phyloP scores from a whole-genome alignment of 2,329 filamentous ascomycete genomes.

The Fusarium domesticum region DNA sequence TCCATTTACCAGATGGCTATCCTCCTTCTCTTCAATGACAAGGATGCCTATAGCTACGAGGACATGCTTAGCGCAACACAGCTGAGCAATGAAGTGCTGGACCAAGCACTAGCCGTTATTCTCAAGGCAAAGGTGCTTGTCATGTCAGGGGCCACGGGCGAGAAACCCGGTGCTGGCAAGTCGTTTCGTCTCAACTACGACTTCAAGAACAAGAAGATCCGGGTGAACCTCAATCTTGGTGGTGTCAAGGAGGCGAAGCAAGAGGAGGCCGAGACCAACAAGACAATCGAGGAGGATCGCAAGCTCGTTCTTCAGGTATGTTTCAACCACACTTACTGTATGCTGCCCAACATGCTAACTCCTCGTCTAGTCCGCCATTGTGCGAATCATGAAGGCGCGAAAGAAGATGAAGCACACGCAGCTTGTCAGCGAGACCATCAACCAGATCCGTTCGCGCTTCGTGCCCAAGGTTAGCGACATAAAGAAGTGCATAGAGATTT shows the following conservation, averaged over 20 bases:
- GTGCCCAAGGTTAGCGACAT: slow-evolving; percentile 91
- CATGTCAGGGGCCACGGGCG: slow-evolving; percentile 62
- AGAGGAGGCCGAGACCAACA: slow-evolving; percentile 95
- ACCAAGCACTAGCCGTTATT: slow-evolving; percentile 81
- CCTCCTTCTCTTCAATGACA: slow-evolving; percentile 89
- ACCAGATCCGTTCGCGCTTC: slow-evolving; percentile 90
- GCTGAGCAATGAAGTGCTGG: slow-evolving; percentile 76
- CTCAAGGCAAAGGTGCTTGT: slow-evolving; percentile 89
- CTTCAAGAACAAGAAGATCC: slow-evolving; percentile 98
- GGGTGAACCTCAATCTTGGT: slow-evolving; percentile 91
- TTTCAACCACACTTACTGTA: too few species aligned
- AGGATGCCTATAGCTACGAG: slow-evolving; percentile 78
- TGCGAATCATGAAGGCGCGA: slow-evolving; percentile 98
- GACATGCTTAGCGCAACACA: slow-evolving; percentile 81
- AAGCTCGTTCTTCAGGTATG: slow-evolving; percentile 94
- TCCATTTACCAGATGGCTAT: slow-evolving; percentile 98
- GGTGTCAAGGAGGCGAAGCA: slow-evolving; percentile 96
- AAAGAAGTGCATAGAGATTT: slow-evolving; percentile 99
- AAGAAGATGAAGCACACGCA: slow-evolving; percentile 98
- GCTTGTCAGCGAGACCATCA: slow-evolving; percentile 91
- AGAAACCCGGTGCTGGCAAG: slow-evolving; percentile 74
- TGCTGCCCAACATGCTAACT: slow-evolving; percentile 27
- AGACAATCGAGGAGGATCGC: slow-evolving; percentile 97
- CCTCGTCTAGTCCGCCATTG: slow-evolving; percentile 77
- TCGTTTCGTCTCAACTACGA: slow-evolving; percentile 84